Evolutionary conservation across 2,329 filamentous ascomycete genomes (phyloP).

Genomic region (Penicillium digitatum): DNA sequence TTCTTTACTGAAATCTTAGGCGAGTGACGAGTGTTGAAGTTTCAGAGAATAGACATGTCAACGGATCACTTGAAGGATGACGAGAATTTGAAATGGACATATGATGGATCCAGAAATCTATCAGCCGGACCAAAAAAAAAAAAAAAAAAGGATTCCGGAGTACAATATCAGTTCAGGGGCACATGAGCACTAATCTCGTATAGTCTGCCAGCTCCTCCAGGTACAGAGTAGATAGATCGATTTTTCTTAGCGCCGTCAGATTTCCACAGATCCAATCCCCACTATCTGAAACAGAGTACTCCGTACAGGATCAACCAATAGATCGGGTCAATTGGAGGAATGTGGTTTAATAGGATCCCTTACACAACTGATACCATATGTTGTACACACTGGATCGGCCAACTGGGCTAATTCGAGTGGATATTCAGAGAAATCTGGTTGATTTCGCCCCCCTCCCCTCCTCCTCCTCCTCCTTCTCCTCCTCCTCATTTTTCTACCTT

Average conservation of each 20-base stretch:
- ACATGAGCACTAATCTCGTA: background rate
- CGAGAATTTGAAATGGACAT: background rate
- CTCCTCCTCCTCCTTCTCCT: too few species aligned
- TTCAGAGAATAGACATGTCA: background rate
- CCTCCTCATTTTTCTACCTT: background rate
- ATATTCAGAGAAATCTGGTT: background rate
- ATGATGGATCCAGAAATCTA: background rate
- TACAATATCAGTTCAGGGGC: too few species aligned
- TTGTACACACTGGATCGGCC: background rate
- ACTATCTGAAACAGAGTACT: background rate
- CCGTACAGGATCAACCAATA: too few species aligned
- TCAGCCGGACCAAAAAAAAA: too few species aligned
- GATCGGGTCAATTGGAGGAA: background rate
- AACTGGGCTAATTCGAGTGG: background rate
- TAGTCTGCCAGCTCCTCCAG: background rate
- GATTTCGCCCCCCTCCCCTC: too few species aligned
- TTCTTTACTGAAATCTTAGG: too few species aligned
- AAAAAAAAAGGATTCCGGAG: too few species aligned
- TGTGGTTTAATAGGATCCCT: background rate
- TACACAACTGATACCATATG: too few species aligned
- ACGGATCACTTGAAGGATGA: too few species aligned
- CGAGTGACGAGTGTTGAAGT: background rate
- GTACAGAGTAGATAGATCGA: background rate
- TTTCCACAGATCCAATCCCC: background rate
- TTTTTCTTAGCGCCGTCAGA: background rate